Evolutionary conservation across 2,329 filamentous ascomycete genomes (phyloP).

Genomic region (Ceratocystis colombiana): DNA sequence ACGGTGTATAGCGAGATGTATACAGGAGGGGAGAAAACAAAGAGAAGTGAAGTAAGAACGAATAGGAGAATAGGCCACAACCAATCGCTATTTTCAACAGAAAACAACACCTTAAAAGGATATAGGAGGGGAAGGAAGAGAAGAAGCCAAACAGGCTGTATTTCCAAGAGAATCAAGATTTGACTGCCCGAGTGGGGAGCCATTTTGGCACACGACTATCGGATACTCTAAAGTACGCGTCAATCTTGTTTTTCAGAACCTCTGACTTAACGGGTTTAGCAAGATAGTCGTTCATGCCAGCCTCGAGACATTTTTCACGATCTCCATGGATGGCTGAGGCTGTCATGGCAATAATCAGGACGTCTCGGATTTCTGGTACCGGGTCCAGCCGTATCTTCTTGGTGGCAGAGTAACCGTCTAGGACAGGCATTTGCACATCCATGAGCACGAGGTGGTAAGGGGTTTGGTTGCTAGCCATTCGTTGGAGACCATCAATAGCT

Average conservation of each 20-base stretch:
- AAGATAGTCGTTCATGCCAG: slow-evolving; percentile 95
- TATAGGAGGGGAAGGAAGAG: slow-evolving; percentile 1
- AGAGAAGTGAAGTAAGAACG: background rate
- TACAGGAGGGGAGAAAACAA: background rate
- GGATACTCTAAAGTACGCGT: slow-evolving; percentile 42
- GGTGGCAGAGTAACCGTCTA: slow-evolving; percentile 88
- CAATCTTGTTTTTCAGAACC: slow-evolving; percentile 72
- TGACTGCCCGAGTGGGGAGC: slow-evolving; percentile 27
- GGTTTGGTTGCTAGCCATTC: slow-evolving; percentile 56
- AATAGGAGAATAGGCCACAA: background rate
- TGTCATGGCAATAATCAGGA: slow-evolving; percentile 96
- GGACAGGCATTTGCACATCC: slow-evolving; percentile 92
- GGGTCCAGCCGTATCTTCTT: slow-evolving; percentile 68
- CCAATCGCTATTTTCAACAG: background rate
- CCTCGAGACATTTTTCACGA: slow-evolving; percentile 86
- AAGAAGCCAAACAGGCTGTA: background rate
- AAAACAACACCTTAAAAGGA: slow-evolving; percentile 3
- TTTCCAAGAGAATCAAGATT: background rate
- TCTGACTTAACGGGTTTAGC: slow-evolving; percentile 90
- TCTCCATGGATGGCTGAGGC: slow-evolving; percentile 91
- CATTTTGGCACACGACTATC: slow-evolving; percentile 28
- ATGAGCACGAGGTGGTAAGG: slow-evolving; percentile 89
- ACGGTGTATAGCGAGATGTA: no score
- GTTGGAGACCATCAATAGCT: slow-evolving; percentile 74
- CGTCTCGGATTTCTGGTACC: slow-evolving; percentile 64